A percentile compares a stretch with the other conserved stretches of the same genome.
phyloP scores from a whole-genome alignment of 23 red algal genomes.

The Gracilaria gracilis region DNA sequence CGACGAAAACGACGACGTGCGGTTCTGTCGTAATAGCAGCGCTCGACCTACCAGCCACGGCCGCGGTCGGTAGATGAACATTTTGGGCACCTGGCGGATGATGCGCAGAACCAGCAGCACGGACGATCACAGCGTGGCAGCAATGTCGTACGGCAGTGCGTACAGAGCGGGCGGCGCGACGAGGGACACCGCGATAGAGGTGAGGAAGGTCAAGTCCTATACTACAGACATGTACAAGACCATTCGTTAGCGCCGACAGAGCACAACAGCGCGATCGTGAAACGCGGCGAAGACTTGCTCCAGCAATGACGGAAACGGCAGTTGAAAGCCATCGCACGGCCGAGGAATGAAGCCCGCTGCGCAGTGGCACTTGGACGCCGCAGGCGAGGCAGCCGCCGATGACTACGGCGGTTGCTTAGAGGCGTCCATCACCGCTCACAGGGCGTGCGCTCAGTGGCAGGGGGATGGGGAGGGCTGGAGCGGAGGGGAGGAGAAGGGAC shows the following conservation, averaged over 20 bases:
- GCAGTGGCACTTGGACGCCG: no score
- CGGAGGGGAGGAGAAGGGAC: no score
- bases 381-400: no score
- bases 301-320: slow-evolving; percentile 41
- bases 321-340: slow-evolving; percentile 28
- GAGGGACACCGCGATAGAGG: slow-evolving; percentile 77
- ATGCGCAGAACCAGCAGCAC: slow-evolving; percentile 75
- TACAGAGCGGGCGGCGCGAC: slow-evolving; percentile 58
- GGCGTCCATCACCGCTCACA: no score
- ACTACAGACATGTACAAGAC: slow-evolving; percentile 24
- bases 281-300: slow-evolving; percentile 44
- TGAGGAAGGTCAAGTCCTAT: slow-evolving; percentile 74
- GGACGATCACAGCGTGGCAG: slow-evolving; percentile 57
- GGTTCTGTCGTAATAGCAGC: slow-evolving; percentile 63
- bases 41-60: slow-evolving; percentile 85
- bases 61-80: slow-evolving; percentile 82
- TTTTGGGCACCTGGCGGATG: slow-evolving; percentile 84
- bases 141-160: slow-evolving; percentile 72
- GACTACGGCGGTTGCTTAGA: no score
- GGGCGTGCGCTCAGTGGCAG: no score
- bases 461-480: no score
- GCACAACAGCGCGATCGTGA: slow-evolving; percentile 56
- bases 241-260: slow-evolving; percentile 55
- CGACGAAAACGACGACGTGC: slow-evolving; percentile 78
- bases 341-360: slow-evolving; percentile 26